Conservation (phyloP, 2,329 filamentous ascomycete genomes). For the Penicillium olsonii region DNA sequence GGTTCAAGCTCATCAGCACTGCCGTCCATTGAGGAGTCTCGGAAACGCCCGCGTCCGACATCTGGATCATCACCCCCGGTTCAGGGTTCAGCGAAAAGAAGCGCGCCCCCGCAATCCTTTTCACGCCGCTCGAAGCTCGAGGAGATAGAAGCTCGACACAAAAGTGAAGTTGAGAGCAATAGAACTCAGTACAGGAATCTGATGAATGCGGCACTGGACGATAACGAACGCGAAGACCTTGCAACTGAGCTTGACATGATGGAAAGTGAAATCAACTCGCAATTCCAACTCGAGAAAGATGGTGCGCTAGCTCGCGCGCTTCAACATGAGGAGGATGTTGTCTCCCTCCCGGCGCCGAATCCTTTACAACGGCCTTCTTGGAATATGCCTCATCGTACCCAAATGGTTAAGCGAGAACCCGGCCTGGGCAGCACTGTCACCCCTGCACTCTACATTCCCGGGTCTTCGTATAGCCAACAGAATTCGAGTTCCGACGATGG, state of each 20-base stretch:
- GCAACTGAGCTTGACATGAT: slow-evolving; percentile 30
- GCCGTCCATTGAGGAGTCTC: slow-evolving; percentile 4
- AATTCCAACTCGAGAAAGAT: slow-evolving; percentile 28
- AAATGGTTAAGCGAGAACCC: slow-evolving; percentile 2
- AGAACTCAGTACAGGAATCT: slow-evolving; percentile 5
- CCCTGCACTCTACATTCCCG: not conserved
- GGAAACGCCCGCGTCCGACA: slow-evolving; percentile 21
- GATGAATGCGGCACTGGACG: slow-evolving; percentile 1
- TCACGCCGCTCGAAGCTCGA: slow-evolving; percentile 9
- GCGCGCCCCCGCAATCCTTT: slow-evolving; percentile 5
- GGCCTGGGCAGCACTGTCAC: not conserved
- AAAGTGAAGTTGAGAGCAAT: slow-evolving; percentile 3
- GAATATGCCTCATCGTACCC: slow-evolving; percentile 14
- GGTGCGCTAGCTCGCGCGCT: slow-evolving; percentile 42
- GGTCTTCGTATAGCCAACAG: not conserved
- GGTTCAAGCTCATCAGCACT: not conserved
- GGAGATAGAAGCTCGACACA: slow-evolving; percentile 10
- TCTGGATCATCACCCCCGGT: slow-evolving; percentile 10
- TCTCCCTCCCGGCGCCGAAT: not conserved
- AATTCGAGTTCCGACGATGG: slow-evolving; percentile 28
- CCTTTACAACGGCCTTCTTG: slow-evolving; percentile 1
- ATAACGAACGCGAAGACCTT: slow-evolving; percentile 20
- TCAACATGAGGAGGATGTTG: slow-evolving; percentile 27
- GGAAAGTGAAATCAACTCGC: slow-evolving; percentile 10
- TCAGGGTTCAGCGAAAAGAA: slow-evolving; percentile 15